A percentile compares a stretch with the other conserved stretches of the same genome.
Evolutionary conservation across 768 basidiomycete genomes (phyloP).

Genomic region (Cystobasidium ongulense): DNA sequence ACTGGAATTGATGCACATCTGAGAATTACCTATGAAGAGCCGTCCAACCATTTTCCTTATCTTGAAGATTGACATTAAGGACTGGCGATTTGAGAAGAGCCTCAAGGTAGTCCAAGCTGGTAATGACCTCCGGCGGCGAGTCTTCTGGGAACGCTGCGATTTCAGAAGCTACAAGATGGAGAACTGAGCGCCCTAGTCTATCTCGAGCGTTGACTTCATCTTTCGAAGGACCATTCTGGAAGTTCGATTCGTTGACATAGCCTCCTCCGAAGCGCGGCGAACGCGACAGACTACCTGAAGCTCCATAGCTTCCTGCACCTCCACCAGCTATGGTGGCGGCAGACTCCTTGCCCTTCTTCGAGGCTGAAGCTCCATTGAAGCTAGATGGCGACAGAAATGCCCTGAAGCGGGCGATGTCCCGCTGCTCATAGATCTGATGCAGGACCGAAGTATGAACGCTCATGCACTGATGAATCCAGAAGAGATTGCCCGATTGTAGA

Average conservation of each 20-base stretch:
- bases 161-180: conserved; percentile 30
- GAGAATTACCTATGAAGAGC: conserved; percentile 65
- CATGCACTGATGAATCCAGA: conserved; percentile 20
- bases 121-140: not conserved
- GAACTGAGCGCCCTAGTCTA: conserved; percentile 32
- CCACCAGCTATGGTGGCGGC: not conserved
- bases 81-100: conserved; percentile 65
- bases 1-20: not conserved
- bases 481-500: not conserved
- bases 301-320: not conserved
- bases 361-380: not conserved
- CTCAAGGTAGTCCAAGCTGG: conserved; percentile 64
- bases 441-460: conserved; percentile 5
- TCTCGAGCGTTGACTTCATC: conserved; percentile 31
- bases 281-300: not conserved
- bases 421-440: conserved; percentile 30
- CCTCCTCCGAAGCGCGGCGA: conserved; percentile 6
- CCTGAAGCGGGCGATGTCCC: conserved; percentile 15
- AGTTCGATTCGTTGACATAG: not conserved
- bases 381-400: conserved; percentile 18
- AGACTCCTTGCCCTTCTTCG: conserved; percentile 12
- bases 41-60: conserved; percentile 83
- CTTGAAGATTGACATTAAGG: conserved; percentile 69
- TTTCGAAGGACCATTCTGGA: not conserved
- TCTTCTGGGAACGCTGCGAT: not conserved